phyloP scores from a whole-genome alignment of 768 basidiomycete genomes.

The Amanita muscaria region DNA sequence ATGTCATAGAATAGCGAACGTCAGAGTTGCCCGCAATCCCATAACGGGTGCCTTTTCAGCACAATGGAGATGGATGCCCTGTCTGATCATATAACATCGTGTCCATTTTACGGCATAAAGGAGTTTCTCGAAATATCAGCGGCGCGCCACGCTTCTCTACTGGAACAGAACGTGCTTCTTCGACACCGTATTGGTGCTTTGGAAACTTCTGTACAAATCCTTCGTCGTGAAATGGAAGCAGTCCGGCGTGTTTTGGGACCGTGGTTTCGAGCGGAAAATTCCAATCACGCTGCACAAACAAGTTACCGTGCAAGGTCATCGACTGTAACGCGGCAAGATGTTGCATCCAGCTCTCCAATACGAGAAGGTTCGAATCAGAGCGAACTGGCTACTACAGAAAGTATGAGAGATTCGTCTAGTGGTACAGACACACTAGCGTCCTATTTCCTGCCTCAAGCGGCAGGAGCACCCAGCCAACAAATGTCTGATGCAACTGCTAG shows the following conservation, averaged over 20 bases:
- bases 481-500: too few relatives aligned
- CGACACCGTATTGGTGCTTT: constrained; percentile 48
- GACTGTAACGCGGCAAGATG: too few relatives aligned
- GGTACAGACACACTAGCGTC: constrained; percentile 10
- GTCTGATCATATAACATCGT: constrained; percentile 17
- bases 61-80: constrained; percentile 41
- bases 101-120: constrained; percentile 54
- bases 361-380: not conserved
- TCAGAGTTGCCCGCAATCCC: not conserved
- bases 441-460: constrained; percentile 12
- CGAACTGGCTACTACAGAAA: not conserved
- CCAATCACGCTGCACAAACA: too few relatives aligned
- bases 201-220: constrained; percentile 42
- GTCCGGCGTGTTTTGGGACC: constrained; percentile 55
- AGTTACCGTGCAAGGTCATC: too few relatives aligned
- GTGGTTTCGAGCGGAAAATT: constrained; percentile 19
- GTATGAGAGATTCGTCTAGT: not conserved
- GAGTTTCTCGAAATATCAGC: constrained; percentile 42
- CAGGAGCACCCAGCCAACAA: too few relatives aligned
- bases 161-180: constrained; percentile 58
- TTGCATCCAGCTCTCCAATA: too few relatives aligned
- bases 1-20: not conserved
- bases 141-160: constrained; percentile 32
- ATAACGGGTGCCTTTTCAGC: constrained; percentile 22
- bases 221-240: constrained; percentile 48